Evolutionary conservation across 2,329 filamentous ascomycete genomes (phyloP).

Genomic region (Ascochyta rabiei): DNA sequence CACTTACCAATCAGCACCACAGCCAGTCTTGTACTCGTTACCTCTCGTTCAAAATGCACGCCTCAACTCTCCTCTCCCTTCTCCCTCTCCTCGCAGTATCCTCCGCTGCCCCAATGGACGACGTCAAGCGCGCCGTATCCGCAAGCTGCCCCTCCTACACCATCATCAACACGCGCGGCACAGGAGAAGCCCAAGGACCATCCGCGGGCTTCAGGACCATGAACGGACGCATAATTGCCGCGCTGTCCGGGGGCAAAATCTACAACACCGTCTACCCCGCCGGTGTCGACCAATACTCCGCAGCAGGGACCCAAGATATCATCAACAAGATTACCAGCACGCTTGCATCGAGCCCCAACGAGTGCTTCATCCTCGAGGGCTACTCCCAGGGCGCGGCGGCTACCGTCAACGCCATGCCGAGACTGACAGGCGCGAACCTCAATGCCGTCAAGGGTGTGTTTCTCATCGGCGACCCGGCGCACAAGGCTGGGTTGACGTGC

Average conservation of each 20-base stretch:
- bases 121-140: conserved; percentile 17
- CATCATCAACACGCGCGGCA: conserved; percentile 34
- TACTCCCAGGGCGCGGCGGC: conserved; percentile 48
- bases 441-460: conserved; percentile 48
- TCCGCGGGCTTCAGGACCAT: conserved; percentile 42
- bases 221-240: conserved; percentile 35
- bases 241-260: conserved; percentile 40
- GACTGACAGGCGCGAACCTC: conserved; percentile 40
- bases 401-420: conserved; percentile 42
- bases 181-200: conserved; percentile 23
- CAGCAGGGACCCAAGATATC: conserved; percentile 40
- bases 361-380: conserved; percentile 48
- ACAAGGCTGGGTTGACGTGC: conserved; percentile 40
- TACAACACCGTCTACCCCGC: conserved; percentile 48
- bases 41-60: conserved; percentile 17
- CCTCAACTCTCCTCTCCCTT: conserved; percentile 12
- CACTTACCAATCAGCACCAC: not conserved
- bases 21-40: not conserved
- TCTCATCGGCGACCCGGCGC: conserved; percentile 44
- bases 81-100: conserved; percentile 18
- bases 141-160: conserved; percentile 26
- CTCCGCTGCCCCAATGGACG: conserved; percentile 17
- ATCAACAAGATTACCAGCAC: conserved; percentile 39
- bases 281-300: conserved; percentile 31
- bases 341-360: conserved; percentile 30